Evolutionary conservation across 2,329 filamentous ascomycete species (phyloP), one percentile per base, ranked within the genome.

Genomic region (Aspergillaceae sp.): DNA sequence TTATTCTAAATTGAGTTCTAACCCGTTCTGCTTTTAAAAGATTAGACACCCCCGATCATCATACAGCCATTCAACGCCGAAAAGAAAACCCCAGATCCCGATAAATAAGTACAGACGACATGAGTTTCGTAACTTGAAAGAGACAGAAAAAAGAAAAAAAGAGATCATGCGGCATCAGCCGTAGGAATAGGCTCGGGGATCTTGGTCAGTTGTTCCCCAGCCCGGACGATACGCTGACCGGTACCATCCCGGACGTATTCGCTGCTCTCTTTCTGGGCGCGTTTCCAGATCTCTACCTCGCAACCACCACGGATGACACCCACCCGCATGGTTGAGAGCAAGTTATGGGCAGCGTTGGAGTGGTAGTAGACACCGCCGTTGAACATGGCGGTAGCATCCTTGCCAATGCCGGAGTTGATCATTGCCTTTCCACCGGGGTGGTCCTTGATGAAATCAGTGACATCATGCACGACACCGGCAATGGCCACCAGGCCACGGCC

Each of bases 211-310:
- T 96, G 90, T 59, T 81, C 76, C 45, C 89, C 89, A 54, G 90
- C 89, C 53, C 90, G 84, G 61, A 94, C 80, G 57, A 96, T 89
- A 53, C 86, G 83, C 67, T 87, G 79, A 43, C 89, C 90, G 45
- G 80, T 75, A 10, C 82, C 85, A 64, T 95, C 90, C 65, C 87
- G 89, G 66, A 87, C 79, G 55, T 85, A 83, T 48, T 83, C 80
- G 48, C 86, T 77, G 58, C 86, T 87, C 71, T 90, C 86, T 58
- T 82, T 79, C 67, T 90, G 84, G 47, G 85, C 81, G 37, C 86
- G 83, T 79, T 92, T 92, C 87, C 87, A 94, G 69, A 92, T 89
- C 76, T 94, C 87, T 29, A 94, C 87, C 67, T 92, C 87, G 65
- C 86, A 88, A 38, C 87, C 87, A 53, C 87, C 87, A 44, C 86